Base-by-base conservation (phyloP, 352 stramenopile genomes). In the Elongisporangium senticosum region DNA sequence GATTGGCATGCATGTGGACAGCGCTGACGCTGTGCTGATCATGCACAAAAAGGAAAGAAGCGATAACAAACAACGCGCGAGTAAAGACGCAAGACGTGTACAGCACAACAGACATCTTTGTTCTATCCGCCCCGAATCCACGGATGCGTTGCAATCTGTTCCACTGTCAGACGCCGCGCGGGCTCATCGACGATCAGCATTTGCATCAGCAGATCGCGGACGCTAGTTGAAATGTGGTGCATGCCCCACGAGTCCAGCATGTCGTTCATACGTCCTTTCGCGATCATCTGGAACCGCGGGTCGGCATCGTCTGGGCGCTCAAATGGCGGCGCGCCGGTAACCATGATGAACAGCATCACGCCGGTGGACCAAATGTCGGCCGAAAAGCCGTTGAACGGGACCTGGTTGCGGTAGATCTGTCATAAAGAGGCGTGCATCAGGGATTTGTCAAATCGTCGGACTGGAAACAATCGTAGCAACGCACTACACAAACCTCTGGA, bases 341-440 rank as follows among this genome's bases (percentile, higher is more conserved):
- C 71, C 85, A 98, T 96, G 71, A 98, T 98, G 76, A 97, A 98
- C 28, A 98, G 67, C 72, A 98, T 96, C 52, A 98, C 88, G 52
- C 93, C 93, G 1, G 89, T 93, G 19, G 89, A 97, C 93, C 93
- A 98, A 63, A 98, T 89, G 75, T 98, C 93, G 13, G 89, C 93
- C 26, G 88, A 89, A 52, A 95, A 94, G 13, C 86, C 87, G 62
- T 98, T 96, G 68, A 96, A 97, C 15, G 83, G 80, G 48, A 96
- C 85, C 65, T 94, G 84, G 70, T 94, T 94, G 47, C 84, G 84
- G 54, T 94, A 94, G 57, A 94, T 94, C 84, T 94, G 62, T 20
- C 47, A 24, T 8, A 26, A 10, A 15, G 54, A 8, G 7, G 23
- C 7, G 33, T 23, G 14, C 43, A 15, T 40, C 21, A 57, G 8